These are phyloP conservation scores for Fusarium annulatum DNA, from an alignment of 2,329 filamentous ascomycete genomes.

Conservation along the genomic window DNA sequence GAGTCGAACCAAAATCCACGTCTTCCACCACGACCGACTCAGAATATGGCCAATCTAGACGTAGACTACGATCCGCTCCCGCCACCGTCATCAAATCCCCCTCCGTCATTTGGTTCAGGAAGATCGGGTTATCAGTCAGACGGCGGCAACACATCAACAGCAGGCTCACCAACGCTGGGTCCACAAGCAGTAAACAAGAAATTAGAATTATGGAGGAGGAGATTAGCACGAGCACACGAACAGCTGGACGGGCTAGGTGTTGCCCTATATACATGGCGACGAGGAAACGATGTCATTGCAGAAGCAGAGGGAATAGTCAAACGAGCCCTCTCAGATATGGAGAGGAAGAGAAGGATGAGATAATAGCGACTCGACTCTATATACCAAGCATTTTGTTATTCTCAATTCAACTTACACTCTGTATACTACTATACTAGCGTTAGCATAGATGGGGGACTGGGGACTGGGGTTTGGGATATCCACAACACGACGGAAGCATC, in stretches of 20 bases:
- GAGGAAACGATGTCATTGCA: slow-evolving; percentile 74
- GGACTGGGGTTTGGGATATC: background rate
- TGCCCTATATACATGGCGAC: slow-evolving; percentile 77
- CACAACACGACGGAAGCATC: background rate
- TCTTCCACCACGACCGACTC: slow-evolving; percentile 49
- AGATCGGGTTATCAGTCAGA: slow-evolving; percentile 47
- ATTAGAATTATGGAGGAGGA: slow-evolving; percentile 76
- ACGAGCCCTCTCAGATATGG: slow-evolving; percentile 61
- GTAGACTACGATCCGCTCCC: slow-evolving; percentile 56
- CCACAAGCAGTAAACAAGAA: slow-evolving; percentile 69
- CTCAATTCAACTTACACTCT: background rate
- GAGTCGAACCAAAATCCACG: slow-evolving; percentile 31
- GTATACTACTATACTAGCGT: slow-evolving; percentile 11
- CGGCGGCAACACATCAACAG: slow-evolving; percentile 48
- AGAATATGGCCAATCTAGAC: slow-evolving; percentile 53
- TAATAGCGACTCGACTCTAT: slow-evolving; percentile 1
- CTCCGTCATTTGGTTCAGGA: slow-evolving; percentile 40
- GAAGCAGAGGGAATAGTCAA: slow-evolving; percentile 75
- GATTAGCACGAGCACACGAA: slow-evolving; percentile 73
- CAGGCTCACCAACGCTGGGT: slow-evolving; percentile 48
- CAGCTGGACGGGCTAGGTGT: slow-evolving; percentile 73
- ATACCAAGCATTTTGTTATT: slow-evolving; percentile 1
- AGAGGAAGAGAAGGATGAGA: slow-evolving; percentile 37
- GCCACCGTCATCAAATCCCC: slow-evolving; percentile 43
- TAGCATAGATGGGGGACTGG: background rate